Evolutionary conservation across 2,329 filamentous ascomycete genomes (phyloP).

Genomic region (Orbilia ellipsospora): DNA sequence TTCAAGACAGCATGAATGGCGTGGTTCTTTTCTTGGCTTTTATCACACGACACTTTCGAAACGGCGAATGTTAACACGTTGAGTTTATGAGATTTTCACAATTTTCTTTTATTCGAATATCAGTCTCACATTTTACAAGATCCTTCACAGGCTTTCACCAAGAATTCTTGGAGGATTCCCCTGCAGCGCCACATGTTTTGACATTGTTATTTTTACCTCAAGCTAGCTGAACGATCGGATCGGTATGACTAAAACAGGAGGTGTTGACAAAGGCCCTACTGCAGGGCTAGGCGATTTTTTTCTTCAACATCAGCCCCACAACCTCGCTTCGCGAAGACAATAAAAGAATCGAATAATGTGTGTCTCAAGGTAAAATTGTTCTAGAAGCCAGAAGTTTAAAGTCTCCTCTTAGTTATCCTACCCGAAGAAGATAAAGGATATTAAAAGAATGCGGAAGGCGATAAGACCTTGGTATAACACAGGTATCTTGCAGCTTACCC

Average conservation of each 20-base stretch:
- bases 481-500: no score
- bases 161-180: no score
- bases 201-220: not conserved
- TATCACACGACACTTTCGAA: no score
- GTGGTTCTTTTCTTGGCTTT: no score
- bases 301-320: not conserved
- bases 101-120: no score
- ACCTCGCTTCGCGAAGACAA: not conserved
- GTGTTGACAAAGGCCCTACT: not conserved
- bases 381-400: constrained; percentile 2
- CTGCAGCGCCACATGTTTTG: no score
- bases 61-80: no score
- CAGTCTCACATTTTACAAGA: no score
- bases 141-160: no score
- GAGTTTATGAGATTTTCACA: no score
- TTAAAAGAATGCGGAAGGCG: not conserved
- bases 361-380: not conserved
- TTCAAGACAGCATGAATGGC: no score
- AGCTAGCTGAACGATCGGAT: not conserved
- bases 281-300: not conserved
- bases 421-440: not conserved
- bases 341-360: not conserved
- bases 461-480: not conserved
- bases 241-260: not conserved
- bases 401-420: not conserved